Evolutionary conservation across 2,329 filamentous ascomycete species (phyloP), one percentile per base, ranked within the genome.

Genomic region (Immersiporthe knoxdaviesiana): DNA sequence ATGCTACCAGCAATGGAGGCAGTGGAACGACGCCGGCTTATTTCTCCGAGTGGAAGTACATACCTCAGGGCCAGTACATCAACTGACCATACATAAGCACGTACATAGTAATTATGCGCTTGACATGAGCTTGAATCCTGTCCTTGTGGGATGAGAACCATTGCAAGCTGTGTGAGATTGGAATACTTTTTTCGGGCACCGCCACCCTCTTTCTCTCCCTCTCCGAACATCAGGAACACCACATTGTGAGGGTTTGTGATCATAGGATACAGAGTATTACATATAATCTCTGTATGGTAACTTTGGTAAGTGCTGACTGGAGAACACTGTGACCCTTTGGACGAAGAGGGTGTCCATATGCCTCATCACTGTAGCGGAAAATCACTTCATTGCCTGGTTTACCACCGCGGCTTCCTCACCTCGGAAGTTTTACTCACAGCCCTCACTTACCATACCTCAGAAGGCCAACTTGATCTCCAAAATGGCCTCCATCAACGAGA

Each of bases 1-100:
- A 87, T 74, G 82, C 81, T 54, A 87, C 85, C 4, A 84, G 77
- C 37, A 87, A 88, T 71, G 85, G 84, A 0, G 79, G 79, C 1
- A 74, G 78, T 14, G 81, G 79, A 2, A 78, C 73, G 2, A 81
- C 81, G 41, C 78, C 81, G 4, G 83, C 82, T 3, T 86, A 84
- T 73, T 76, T 87, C 63, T 80, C 77, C 7, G 77, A 81, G 27
- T 87, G 85, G 84, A 79, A 76, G 68, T 86, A 86, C 71, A 75
- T 71, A 0, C 79, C 79, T 21, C 74, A 79, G 63, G 80, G 75
- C 2, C 78, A 80, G 74, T 79, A 76, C 69, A 76, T 76, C 68
- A 75, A 79, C 66, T 79, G 60, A 72, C 6, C 14, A 39, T 12
- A 39, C 24, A 0, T 30, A 30, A 7, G 5, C 32, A 32, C 12